phyloP scores from a whole-genome alignment of 192 early-diverging fungal genomes.

The Pecoramyces ruminantium region DNA sequence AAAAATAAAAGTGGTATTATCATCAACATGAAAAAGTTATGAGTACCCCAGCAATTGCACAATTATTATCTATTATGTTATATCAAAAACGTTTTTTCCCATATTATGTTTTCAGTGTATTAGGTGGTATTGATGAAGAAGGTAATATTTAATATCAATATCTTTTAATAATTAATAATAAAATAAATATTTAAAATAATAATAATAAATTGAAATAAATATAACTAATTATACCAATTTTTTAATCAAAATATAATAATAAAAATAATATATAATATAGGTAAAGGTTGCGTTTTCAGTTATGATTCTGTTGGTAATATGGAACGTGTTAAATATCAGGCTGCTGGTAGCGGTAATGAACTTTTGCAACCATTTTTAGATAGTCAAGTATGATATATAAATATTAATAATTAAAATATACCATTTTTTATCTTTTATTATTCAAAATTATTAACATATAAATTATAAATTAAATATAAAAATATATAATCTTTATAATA shows the following conservation, averaged over 20 bases:
- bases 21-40: slow-evolving; percentile 83
- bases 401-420: too few relatives aligned
- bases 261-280: slow-evolving; percentile 9
- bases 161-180: neutral
- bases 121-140: slow-evolving; percentile 77
- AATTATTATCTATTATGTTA: slow-evolving; percentile 82
- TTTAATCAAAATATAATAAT: neutral
- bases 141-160: slow-evolving; percentile 20
- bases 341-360: slow-evolving; percentile 68
- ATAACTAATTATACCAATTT: too few relatives aligned
- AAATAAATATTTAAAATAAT: neutral
- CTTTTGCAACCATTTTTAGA: slow-evolving; percentile 96
- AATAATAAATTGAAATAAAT: too few relatives aligned
- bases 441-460: too few relatives aligned
- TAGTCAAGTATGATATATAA: slow-evolving; percentile 59
- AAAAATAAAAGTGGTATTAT: slow-evolving; percentile 55
- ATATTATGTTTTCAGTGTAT: slow-evolving; percentile 76
- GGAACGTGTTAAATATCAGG: slow-evolving; percentile 55
- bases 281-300: slow-evolving; percentile 73
- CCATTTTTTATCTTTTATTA: too few relatives aligned
- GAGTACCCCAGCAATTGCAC: slow-evolving; percentile 68
- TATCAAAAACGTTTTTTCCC: slow-evolving; percentile 93
- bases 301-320: slow-evolving; percentile 90
- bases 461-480: slow-evolving; percentile 45
- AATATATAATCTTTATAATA: too few relatives aligned